Conservation (phyloP, 2,329 filamentous ascomycete species). For the Cryphonectria parasitica region DNA sequence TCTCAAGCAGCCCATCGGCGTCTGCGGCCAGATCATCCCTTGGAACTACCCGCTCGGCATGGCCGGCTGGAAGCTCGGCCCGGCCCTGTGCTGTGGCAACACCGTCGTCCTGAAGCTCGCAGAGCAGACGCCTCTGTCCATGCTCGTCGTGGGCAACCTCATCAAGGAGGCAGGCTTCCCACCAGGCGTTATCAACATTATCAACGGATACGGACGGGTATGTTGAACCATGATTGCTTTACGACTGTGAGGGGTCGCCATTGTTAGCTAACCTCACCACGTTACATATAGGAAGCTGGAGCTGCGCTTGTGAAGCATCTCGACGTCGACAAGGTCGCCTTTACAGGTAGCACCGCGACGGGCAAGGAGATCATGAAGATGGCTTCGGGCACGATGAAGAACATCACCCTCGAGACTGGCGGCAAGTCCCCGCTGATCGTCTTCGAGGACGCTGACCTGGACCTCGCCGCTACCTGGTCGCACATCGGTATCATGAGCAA, state of each 20-base stretch:
- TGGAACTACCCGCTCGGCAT: slow-evolving; percentile 83
- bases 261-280: slow-evolving; percentile 4
- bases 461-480: slow-evolving; percentile 62
- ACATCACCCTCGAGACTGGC: slow-evolving; percentile 65
- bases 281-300: slow-evolving; percentile 54
- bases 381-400: slow-evolving; percentile 64
- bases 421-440: slow-evolving; percentile 64
- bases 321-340: slow-evolving; percentile 71
- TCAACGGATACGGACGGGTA: slow-evolving; percentile 66
- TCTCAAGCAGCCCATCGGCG: slow-evolving; percentile 74
- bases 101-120: slow-evolving; percentile 66
- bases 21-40: slow-evolving; percentile 76
- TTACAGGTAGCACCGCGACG: slow-evolving; percentile 71
- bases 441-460: slow-evolving; percentile 65
- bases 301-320: slow-evolving; percentile 66
- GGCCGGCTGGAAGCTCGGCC: slow-evolving; percentile 77
- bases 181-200: slow-evolving; percentile 73
- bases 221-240: not conserved
- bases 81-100: slow-evolving; percentile 68
- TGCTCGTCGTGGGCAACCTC: slow-evolving; percentile 65
- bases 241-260: not conserved
- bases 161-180: slow-evolving; percentile 76
- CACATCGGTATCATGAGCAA: slow-evolving; percentile 56
- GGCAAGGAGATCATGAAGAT: slow-evolving; percentile 74
- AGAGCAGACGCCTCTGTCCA: slow-evolving; percentile 67